Evolutionary conservation across 208 protist species (phyloP).

Genomic region (Leptomonas pyrrhocoris): DNA sequence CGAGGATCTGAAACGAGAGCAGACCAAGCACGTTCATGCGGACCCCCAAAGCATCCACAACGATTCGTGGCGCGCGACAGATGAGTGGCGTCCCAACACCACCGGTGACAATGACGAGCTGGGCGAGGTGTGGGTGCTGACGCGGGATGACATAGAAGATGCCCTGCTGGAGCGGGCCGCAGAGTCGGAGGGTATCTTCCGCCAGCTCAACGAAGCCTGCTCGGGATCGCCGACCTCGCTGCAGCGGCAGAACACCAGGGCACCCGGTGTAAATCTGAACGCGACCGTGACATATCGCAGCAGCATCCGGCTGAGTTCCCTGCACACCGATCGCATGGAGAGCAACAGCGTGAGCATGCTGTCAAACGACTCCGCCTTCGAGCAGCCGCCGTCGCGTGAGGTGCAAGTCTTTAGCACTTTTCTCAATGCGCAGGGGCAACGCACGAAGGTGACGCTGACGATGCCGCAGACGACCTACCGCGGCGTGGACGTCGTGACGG

Average conservation of each 20-base stretch:
- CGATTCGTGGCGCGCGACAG: slow-evolving; percentile 18
- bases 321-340: slow-evolving; percentile 13
- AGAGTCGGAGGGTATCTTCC: slow-evolving; percentile 19
- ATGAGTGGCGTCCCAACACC: slow-evolving; percentile 22
- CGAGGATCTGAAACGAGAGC: slow-evolving; percentile 66
- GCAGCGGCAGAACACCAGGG: not conserved
- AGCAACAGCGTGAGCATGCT: slow-evolving; percentile 22
- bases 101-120: slow-evolving; percentile 32
- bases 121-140: slow-evolving; percentile 58
- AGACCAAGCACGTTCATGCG: slow-evolving; percentile 43
- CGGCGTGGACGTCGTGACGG: slow-evolving; percentile 79
- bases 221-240: not conserved
- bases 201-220: slow-evolving; percentile 14
- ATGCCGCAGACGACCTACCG: slow-evolving; percentile 59
- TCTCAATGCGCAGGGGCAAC: slow-evolving; percentile 60
- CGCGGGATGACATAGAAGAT: slow-evolving; percentile 46
- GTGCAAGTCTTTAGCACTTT: slow-evolving; percentile 84
- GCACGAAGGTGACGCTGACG: slow-evolving; percentile 52
- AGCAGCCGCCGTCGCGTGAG: slow-evolving; percentile 35
- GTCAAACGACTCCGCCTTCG: slow-evolving; percentile 25
- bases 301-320: slow-evolving; percentile 6
- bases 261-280: not conserved
- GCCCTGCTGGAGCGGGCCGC: slow-evolving; percentile 24
- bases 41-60: slow-evolving; percentile 17
- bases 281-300: not conserved